phyloP scores from a whole-genome alignment of 2,329 filamentous ascomycete genomes.

The Biscogniauxia mediterranea region DNA sequence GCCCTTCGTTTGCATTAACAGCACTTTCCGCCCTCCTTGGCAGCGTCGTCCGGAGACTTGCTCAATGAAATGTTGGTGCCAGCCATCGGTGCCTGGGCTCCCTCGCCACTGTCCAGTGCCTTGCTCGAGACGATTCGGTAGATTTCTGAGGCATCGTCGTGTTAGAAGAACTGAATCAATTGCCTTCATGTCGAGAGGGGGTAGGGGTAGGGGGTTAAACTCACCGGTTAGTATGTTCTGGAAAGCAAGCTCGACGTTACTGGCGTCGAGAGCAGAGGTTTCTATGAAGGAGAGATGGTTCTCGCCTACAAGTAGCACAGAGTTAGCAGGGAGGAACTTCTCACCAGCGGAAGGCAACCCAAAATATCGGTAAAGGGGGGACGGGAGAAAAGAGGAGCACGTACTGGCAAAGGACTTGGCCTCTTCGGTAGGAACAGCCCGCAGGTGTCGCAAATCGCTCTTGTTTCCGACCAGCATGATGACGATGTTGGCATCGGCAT shows the following conservation, averaged over 20 bases:
- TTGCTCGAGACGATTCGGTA: slow-evolving; percentile 99
- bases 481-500: slow-evolving; percentile 98
- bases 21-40: slow-evolving; percentile 78
- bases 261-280: slow-evolving; percentile 96
- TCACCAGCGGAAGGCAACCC: too few relatives aligned
- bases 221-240: slow-evolving; percentile 98
- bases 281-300: slow-evolving; percentile 99
- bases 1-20: slow-evolving; percentile 53
- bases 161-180: slow-evolving; percentile 7
- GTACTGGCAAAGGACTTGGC: slow-evolving; percentile 96
- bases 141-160: slow-evolving; percentile 66
- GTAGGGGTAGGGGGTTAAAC: slow-evolving; percentile 31
- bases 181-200: slow-evolving; percentile 10
- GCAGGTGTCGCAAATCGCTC: slow-evolving; percentile 98
- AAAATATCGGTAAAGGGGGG: background rate
- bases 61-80: slow-evolving; percentile 84
- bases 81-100: slow-evolving; percentile 74
- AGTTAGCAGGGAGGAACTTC: slow-evolving; percentile 25
- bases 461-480: slow-evolving; percentile 99
- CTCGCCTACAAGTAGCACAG: slow-evolving; percentile 64
- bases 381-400: slow-evolving; percentile 27
- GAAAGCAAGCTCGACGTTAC: slow-evolving; percentile 98
- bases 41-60: slow-evolving; percentile 74
- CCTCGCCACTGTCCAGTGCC: slow-evolving; percentile 86
- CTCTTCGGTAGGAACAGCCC: slow-evolving; percentile 95